Evolutionary conservation across 768 basidiomycete genomes (phyloP), one percentile per base, ranked within the genome.

Genomic region (Naganishia vaughanmartiniae): DNA sequence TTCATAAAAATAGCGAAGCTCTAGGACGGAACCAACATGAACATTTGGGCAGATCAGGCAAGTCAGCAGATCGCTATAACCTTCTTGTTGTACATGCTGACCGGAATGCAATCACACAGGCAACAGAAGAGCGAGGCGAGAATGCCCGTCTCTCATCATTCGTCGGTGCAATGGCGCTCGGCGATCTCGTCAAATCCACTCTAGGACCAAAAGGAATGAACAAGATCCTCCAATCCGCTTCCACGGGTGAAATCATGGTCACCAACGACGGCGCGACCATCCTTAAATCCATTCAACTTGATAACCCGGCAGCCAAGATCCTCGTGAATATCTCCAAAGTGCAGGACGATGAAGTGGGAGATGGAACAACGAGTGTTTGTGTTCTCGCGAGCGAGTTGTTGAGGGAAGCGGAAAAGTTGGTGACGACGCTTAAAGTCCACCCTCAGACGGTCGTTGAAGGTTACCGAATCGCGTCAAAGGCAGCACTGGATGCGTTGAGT

Each of bases 171-270:
- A 88, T 96, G 75, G 96, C 96, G 0, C 86, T 99, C 39, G 96
- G 96, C 53, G 96, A 99, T 84, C 88, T 99, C 74, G 95, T 99
- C 77, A 98, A 98, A 83, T 95, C 93, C 0, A 99, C 96, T 10
- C 86, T 99, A 2, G 96, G 96, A 11, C 96, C 96, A 28, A 98
- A 99, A 82, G 96, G 96, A 67, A 99, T 98, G 95, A 98, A 97
- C 88, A 98, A 98, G 85, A 98, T 99, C 73, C 87, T 99, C 19
- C 95, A 82, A 78, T 81, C 81, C 36, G 88, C 82, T 1, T 91
- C 93, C 6, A 87, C 89, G 0, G 92, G 93, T 6, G 91, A 93
- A 33, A 91, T 99, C 77, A 96, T 89, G 73, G 95, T 99, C 58
- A 99, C 96, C 14, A 99, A 99, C 82, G 96, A 99, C 81, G 96